Evolutionary conservation across 23 red algal genomes (phyloP).

Genomic region (Gracilaria gracilis): DNA sequence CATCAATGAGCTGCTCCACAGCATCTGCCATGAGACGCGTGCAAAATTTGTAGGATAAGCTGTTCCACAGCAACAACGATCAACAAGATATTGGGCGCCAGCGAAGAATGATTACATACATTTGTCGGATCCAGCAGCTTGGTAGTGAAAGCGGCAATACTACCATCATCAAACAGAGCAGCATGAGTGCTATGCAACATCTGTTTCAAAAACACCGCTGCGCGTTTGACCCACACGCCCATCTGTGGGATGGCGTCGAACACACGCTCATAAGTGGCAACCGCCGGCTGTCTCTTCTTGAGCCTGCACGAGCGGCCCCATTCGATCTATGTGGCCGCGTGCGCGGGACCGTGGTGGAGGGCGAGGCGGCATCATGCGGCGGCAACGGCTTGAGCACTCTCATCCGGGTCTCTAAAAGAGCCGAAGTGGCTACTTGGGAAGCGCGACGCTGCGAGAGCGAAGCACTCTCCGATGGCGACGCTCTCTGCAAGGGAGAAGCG

Average conservation of each 20-base stretch:
- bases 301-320: neutral
- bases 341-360: too few species aligned
- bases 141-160: neutral
- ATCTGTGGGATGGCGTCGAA: constrained; percentile 7
- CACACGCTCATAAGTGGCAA: neutral
- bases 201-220: neutral
- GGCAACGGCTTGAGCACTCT: too few species aligned
- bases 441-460: too few species aligned
- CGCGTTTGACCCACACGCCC: constrained; percentile 19
- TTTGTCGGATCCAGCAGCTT: neutral
- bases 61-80: neutral
- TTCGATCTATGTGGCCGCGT: neutral
- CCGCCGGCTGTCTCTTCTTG: neutral
- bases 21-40: neutral
- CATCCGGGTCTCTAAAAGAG: too few species aligned
- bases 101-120: neutral
- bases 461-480: too few species aligned
- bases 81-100: constrained; percentile 11
- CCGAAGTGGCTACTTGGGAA: too few species aligned
- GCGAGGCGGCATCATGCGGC: too few species aligned
- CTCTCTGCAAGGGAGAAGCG: too few species aligned
- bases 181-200: neutral
- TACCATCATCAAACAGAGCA: neutral
- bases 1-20: neutral
- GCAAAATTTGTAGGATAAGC: neutral